phyloP scores from a whole-genome alignment of 2,329 filamentous ascomycete species.

The Venturia oleaginea region DNA sequence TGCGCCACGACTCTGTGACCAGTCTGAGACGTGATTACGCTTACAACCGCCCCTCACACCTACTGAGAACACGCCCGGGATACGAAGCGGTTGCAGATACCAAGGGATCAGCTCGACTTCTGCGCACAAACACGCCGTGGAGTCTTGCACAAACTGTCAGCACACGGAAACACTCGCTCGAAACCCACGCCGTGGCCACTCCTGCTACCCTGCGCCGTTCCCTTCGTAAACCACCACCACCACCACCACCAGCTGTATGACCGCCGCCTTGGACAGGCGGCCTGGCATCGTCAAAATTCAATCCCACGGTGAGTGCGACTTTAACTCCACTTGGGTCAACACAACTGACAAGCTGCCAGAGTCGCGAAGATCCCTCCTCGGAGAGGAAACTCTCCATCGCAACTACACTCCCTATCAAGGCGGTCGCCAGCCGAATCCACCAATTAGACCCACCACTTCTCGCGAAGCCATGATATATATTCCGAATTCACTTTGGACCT shows the following conservation, averaged over 20 bases:
- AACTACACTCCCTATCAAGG: slow-evolving; percentile 19
- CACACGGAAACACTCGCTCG: background rate
- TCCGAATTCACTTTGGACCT: slow-evolving; percentile 80
- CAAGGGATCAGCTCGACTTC: background rate
- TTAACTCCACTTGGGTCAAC: background rate
- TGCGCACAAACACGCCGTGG: background rate
- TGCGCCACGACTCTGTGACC: background rate
- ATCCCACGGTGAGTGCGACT: background rate
- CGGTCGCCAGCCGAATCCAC: slow-evolving; percentile 27
- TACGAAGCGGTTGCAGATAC: background rate
- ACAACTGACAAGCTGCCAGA: background rate
- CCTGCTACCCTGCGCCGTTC: background rate
- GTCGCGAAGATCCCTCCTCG: slow-evolving; percentile 13
- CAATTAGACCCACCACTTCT: slow-evolving; percentile 17
- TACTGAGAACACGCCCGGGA: background rate
- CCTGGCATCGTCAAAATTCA: slow-evolving; percentile 8
- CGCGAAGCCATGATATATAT: slow-evolving; percentile 51
- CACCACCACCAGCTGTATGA: slow-evolving; percentile 1
- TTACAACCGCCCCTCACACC: background rate
- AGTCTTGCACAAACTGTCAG: background rate
- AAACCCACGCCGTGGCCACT: background rate
- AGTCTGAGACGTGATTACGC: background rate
- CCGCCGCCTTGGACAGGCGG: background rate
- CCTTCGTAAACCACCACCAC: background rate
- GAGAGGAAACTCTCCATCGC: slow-evolving; percentile 7